A percentile compares a stretch with the other conserved stretches of the same genome.
phyloP scores from a whole-genome alignment of 305 asterid genomes.

The Fraxinus velutina region DNA sequence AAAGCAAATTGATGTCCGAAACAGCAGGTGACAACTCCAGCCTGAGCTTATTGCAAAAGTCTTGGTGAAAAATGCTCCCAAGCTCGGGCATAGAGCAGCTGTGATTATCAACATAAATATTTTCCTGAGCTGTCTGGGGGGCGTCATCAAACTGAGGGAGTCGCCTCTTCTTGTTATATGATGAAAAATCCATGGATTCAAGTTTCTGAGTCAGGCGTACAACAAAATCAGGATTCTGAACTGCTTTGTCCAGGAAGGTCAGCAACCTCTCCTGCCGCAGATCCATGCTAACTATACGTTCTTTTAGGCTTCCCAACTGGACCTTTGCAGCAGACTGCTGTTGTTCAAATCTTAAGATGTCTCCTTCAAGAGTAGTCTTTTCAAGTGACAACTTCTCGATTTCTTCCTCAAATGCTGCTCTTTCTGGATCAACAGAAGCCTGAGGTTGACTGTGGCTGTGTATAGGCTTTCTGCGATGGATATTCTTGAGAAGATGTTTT shows the following conservation, averaged over 20 bases:
- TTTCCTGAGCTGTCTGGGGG: conserved; percentile 46
- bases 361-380: conserved; percentile 56
- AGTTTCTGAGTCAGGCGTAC: conserved; percentile 68
- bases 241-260: conserved; percentile 52
- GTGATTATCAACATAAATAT: conserved; percentile 46
- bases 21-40: conserved; percentile 74
- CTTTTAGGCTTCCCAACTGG: conserved; percentile 59
- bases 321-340: conserved; percentile 58
- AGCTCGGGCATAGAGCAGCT: conserved; percentile 50
- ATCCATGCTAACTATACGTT: conserved; percentile 53
- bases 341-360: conserved; percentile 46
- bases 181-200: conserved; percentile 77
- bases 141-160: conserved; percentile 58
- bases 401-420: conserved; percentile 83
- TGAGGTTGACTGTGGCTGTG: conserved; percentile 95
- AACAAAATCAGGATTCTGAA: conserved; percentile 64
- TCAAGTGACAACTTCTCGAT: conserved; percentile 76
- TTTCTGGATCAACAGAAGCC: conserved; percentile 68
- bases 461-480: conserved; percentile 88
- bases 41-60: conserved; percentile 64
- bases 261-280: conserved; percentile 69
- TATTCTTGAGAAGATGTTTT: conserved; percentile 82
- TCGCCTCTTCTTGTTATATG: conserved; percentile 74
- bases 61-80: conserved; percentile 41
- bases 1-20: conserved; percentile 63